phyloP scores from a whole-genome alignment of 2,329 filamentous ascomycete genomes.

The Aspergillus transmontanensis region DNA sequence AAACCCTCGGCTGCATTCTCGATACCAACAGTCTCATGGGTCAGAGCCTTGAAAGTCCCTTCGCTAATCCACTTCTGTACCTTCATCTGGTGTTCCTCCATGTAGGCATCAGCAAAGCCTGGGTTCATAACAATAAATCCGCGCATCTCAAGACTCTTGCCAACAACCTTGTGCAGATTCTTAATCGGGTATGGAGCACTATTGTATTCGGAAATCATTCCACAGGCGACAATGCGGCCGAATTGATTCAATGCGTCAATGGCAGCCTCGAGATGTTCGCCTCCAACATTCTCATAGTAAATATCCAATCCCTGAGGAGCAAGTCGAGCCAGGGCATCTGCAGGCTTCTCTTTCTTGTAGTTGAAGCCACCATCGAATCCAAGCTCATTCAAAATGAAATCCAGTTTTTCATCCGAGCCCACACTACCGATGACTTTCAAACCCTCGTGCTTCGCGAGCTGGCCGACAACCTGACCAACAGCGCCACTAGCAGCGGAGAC shows the following conservation, averaged over 20 bases:
- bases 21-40: slow-evolving; percentile 71
- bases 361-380: slow-evolving; percentile 77
- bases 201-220: slow-evolving; percentile 80
- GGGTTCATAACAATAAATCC: slow-evolving; percentile 74
- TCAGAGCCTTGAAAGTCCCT: slow-evolving; percentile 71
- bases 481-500: slow-evolving; percentile 78
- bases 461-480: slow-evolving; percentile 80
- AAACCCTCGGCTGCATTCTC: slow-evolving; percentile 75
- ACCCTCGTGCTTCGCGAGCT: slow-evolving; percentile 80
- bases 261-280: slow-evolving; percentile 71
- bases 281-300: slow-evolving; percentile 80
- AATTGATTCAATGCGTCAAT: slow-evolving; percentile 64
- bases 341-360: slow-evolving; percentile 79
- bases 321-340: slow-evolving; percentile 69
- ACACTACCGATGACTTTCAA: slow-evolving; percentile 80
- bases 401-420: slow-evolving; percentile 76
- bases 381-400: slow-evolving; percentile 71
- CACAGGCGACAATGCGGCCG: slow-evolving; percentile 67
- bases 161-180: slow-evolving; percentile 65
- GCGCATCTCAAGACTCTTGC: slow-evolving; percentile 66
- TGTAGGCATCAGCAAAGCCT: slow-evolving; percentile 69
- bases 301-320: slow-evolving; percentile 80
- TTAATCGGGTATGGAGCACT: slow-evolving; percentile 65
- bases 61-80: slow-evolving; percentile 76
- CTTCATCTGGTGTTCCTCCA: slow-evolving; percentile 72